Base-by-base conservation (phyloP, 2,329 filamentous ascomycete species). In the Paecilomyces sp. region DNA sequence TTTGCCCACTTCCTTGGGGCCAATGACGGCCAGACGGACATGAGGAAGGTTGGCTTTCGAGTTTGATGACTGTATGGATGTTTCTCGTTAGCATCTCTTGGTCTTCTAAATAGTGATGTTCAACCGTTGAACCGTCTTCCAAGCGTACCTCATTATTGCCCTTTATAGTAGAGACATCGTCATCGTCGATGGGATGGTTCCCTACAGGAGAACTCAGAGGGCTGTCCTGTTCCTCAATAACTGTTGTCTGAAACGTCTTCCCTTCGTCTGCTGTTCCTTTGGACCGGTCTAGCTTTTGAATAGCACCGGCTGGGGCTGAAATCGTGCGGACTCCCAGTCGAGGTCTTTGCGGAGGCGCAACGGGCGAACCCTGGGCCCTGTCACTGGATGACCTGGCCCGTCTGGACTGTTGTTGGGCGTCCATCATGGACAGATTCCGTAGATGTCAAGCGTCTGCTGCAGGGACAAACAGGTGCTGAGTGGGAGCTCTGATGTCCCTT, bases 21-120 rank as follows among this genome's bases (percentile, higher is more conserved):
- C 84, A 54, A 86, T 73, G 31, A 87, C 79, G 56, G 80, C 82
- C 63, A 87, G 80, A 64, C 83, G 85, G 66, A 87, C 78, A 67
- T 84, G 79, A 41, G 81, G 80, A 64, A 82, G 67, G 58, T 63
- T 67, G 52, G 67, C 61, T 57, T 68, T 74, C 56, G 66, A 62
- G 6, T 65, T 68, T 70, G 61, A 52, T 62, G 30, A 53, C 60
- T 55, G 59, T 41, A 51, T 52, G 36, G 58, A 52, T 8, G 60
- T 60, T 9, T 50, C 15, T 54, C 30, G 24, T 55, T 22, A 60
- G 56, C 59, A 28, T 47, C 9, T 22, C n/a, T 47, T 18, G 41
- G n/a, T 18, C 41, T 9, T 47, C 3, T 9, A 18, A 47, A 18
- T 18, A 18, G 41, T 47, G 41, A 47, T 47, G 41, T 9, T 47